Evolutionary conservation across 208 protist species (phyloP).

Genomic region (Vickermania ingenoplastis): DNA sequence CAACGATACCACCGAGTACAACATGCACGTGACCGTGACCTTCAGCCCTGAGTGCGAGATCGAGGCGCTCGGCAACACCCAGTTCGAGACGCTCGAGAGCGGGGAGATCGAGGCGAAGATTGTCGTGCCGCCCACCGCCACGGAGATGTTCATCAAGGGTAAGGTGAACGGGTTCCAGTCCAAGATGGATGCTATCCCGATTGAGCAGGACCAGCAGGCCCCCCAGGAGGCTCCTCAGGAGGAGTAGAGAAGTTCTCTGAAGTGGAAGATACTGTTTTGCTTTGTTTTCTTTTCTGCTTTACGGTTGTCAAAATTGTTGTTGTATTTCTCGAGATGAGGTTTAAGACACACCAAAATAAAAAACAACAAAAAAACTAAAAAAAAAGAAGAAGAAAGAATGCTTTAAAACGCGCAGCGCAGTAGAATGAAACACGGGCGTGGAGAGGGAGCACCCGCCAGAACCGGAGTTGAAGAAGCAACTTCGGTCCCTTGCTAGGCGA

Average conservation of each 20-base stretch:
- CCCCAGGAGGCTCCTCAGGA: too few relatives aligned
- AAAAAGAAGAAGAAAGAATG: too few relatives aligned
- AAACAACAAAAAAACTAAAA: too few relatives aligned
- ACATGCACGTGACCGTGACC: constrained; percentile 69
- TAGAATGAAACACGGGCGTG: too few relatives aligned
- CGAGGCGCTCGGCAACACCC: constrained; percentile 61
- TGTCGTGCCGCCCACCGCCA: constrained; percentile 42
- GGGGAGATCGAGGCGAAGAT: constrained; percentile 34
- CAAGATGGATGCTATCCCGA: constrained; percentile 46
- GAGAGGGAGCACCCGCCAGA: too few relatives aligned
- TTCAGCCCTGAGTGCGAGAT: constrained; percentile 71
- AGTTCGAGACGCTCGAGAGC: constrained; percentile 21
- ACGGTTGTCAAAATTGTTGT: not conserved
- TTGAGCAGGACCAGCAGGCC: constrained; percentile 4
- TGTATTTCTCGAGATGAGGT: too few relatives aligned
- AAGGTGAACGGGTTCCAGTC: constrained; percentile 41
- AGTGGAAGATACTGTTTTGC: too few relatives aligned
- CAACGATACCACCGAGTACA: constrained; percentile 69
- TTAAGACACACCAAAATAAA: too few relatives aligned
- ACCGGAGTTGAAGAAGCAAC: too few relatives aligned
- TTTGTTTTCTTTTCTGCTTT: too few relatives aligned
- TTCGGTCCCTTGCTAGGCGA: too few relatives aligned
- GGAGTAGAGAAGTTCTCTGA: not conserved
- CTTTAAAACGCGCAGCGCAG: too few relatives aligned
- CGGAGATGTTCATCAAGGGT: constrained; percentile 64